These are phyloP conservation scores for Porphyra umbilicalis DNA, from an alignment of 31 red algal genomes.

Conservation along the genomic window DNA sequence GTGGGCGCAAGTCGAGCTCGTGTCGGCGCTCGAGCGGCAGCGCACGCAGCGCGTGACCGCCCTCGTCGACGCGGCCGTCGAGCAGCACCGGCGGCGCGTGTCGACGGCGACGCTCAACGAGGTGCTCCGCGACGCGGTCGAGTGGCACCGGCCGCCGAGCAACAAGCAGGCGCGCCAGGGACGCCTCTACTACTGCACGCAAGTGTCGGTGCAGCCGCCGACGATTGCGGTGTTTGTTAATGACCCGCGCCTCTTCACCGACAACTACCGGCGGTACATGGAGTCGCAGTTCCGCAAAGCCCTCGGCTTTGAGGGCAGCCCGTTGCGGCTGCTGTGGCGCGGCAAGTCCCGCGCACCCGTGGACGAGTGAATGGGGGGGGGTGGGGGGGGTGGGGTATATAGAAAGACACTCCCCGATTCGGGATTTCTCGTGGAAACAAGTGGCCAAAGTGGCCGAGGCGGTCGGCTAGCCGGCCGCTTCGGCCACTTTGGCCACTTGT, in stretches of 20 bases:
- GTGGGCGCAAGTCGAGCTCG: constrained; percentile 73
- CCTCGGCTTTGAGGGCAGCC: constrained; percentile 80
- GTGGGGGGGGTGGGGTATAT: neutral
- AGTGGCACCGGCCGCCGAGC: constrained; percentile 81
- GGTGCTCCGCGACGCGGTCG: constrained; percentile 69
- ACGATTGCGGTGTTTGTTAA: constrained; percentile 97
- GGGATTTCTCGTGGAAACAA: no score
- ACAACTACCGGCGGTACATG: constrained; percentile 85
- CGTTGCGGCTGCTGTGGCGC: constrained; percentile 86
- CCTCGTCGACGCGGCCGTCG: constrained; percentile 63
- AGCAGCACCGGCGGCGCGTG: constrained; percentile 74
- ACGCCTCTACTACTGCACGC: constrained; percentile 92
- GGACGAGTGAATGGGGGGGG: neutral
- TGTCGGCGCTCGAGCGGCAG: constrained; percentile 66
- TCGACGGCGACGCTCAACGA: constrained; percentile 88
- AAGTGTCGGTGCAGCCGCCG: constrained; percentile 75
- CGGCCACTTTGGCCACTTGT: neutral
- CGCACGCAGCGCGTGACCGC: constrained; percentile 34
- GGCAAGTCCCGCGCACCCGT: constrained; percentile 50
- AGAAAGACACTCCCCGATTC: no score
- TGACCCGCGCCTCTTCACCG: constrained; percentile 71
- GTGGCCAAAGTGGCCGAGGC: neutral
- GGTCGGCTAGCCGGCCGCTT: no score
- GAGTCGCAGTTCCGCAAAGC: constrained; percentile 69
- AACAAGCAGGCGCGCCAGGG: constrained; percentile 63